Percentiles rank a stretch among this genome's conserved stretches.
phyloP scores from a whole-genome alignment of 257 asterid species.

The Nicotiana paniculata region DNA sequence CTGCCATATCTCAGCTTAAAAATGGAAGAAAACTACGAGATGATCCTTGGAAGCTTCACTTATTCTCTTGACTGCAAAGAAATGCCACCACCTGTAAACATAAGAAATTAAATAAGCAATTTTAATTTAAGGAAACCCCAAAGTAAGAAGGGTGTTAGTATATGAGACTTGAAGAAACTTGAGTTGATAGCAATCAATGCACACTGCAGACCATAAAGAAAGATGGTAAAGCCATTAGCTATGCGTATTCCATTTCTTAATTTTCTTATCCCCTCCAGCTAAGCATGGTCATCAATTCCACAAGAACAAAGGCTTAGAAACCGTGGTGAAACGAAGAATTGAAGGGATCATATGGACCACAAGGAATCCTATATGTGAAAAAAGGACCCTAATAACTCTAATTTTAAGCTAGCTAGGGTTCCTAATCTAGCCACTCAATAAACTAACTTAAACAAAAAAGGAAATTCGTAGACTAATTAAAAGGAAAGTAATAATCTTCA shows the following conservation, averaged over 20 bases:
- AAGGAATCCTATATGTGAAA: no score
- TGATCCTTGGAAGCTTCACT: not conserved
- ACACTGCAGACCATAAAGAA: not conserved
- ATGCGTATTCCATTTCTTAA: not conserved
- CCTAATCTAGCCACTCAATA: no score
- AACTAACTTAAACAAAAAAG: no score
- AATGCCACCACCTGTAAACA: not conserved
- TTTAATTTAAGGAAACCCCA: not conserved
- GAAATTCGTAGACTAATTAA: no score
- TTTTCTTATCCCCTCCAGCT: not conserved
- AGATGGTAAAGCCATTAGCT: not conserved
- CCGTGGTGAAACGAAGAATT: not conserved
- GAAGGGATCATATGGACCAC: not conserved
- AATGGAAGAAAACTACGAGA: not conserved
- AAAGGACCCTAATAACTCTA: no score
- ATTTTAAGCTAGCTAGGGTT: no score
- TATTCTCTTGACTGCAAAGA: not conserved
- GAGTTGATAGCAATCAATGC: not conserved
- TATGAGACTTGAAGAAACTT: not conserved
- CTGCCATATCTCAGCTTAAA: constrained; percentile 47
- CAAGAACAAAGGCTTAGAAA: not conserved
- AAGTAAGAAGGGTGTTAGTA: not conserved
- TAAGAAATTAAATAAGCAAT: not conserved
- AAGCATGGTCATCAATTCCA: not conserved
- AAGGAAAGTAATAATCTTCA: no score